Base-by-base conservation (phyloP, 2,329 filamentous ascomycete genomes). In the Helminthosporium solani region DNA sequence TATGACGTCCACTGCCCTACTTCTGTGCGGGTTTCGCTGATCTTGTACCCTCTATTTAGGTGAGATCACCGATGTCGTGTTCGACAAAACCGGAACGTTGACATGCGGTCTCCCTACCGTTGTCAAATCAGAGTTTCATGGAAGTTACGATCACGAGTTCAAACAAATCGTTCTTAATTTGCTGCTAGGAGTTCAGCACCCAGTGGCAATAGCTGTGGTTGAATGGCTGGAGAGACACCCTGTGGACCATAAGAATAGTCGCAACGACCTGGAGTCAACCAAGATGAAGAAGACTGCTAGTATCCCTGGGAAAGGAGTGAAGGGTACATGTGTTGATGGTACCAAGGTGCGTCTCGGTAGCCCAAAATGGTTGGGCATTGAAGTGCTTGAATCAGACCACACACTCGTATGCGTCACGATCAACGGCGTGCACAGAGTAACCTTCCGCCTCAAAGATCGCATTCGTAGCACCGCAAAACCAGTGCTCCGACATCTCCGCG, bases 71-170 rank as follows among this genome's bases (percentile, higher is more conserved):
- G 82, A 90, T 56, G 79, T 90, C 2, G 77, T 92, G 0, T 87
- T 92, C 54, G 87, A 92, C 73, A 92, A 92, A 68, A 92, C 88
- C 0, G 87, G 88, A 0, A 92, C 87, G 0, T 64, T 92, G 7
- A 91, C 87, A 0, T 63, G 74, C 20, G 85, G 83, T 0, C 74
- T 76, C 15, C 65, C 79, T 2, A 48, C 58, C 0, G 75, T 78
- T 7, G 58, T 68, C 0, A 50, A 54, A 6, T 49, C 42, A 3
- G 44, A 61, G 19, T 62, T 66, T 40, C 36, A 48, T 25, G 45
- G 49, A 3, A 30, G 27, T 4, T 36, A 54, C 20, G 39, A 43
- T 2, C 23, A 20, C 16, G 47, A 50, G 7, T 44, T 52, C n/a
- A 62, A 57, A 19, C 40, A 49, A 6, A 49, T 65, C 30, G 44